Conservation (phyloP, 208 protist species). For the Angomonas deanei region DNA sequence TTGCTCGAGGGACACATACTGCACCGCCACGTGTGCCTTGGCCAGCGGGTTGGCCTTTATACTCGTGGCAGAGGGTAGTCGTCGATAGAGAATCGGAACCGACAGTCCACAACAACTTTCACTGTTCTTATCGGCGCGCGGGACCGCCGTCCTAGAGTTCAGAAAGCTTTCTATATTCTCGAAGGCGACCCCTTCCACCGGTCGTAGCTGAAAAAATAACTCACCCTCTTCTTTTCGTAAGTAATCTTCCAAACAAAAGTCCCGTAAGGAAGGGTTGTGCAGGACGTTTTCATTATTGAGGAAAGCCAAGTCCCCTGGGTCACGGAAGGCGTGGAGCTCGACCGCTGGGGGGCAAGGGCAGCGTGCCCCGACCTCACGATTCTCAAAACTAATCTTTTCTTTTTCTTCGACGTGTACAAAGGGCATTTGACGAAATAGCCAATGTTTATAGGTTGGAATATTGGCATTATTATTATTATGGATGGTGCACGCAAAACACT, state of each 20-base stretch:
- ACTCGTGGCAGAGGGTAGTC: constrained; percentile 34
- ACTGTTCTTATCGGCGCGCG: not conserved
- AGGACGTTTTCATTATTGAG: constrained; percentile 36
- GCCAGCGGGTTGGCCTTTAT: constrained; percentile 58
- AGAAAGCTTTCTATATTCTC: constrained; percentile 56
- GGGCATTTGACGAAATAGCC: too few relatives aligned
- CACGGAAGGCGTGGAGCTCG: constrained; percentile 59
- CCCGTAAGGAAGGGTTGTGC: constrained; percentile 31
- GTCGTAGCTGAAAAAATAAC: constrained; percentile 60
- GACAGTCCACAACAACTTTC: constrained; percentile 34
- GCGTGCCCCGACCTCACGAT: constrained; percentile 28
- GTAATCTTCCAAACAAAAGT: constrained; percentile 52
- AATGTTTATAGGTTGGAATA: too few relatives aligned
- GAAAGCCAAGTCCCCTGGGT: constrained; percentile 63
- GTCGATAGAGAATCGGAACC: constrained; percentile 57
- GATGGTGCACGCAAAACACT: too few relatives aligned
- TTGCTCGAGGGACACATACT: too few relatives aligned
- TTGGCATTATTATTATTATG: too few relatives aligned
- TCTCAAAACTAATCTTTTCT: constrained; percentile 29
- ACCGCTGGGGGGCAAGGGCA: constrained; percentile 42
- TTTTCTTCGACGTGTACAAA: constrained; percentile 34
- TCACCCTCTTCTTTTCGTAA: constrained; percentile 70
- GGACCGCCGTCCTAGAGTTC: not conserved
- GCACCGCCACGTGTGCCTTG: constrained; percentile 32
- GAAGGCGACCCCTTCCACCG: constrained; percentile 72